phyloP scores from a whole-genome alignment of 139 green algal species.

The Coelastrella sp. region DNA sequence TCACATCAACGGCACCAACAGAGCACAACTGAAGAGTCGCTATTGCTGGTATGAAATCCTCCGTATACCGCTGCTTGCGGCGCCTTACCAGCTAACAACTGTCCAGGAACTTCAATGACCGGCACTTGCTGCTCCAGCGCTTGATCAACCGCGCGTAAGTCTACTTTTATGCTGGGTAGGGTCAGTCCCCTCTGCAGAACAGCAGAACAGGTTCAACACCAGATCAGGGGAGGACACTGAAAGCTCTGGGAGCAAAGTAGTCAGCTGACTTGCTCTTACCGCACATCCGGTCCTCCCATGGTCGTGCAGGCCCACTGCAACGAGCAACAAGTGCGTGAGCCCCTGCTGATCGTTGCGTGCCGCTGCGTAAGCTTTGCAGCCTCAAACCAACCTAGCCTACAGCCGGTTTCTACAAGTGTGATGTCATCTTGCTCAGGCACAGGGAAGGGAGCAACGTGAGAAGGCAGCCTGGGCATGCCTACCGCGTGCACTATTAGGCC shows the following conservation, averaged over 20 bases:
- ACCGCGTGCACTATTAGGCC: not conserved
- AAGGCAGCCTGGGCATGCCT: slow-evolving; percentile 7
- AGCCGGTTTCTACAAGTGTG: slow-evolving; percentile 9
- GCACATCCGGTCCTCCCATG: slow-evolving; percentile 8
- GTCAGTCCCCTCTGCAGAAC: slow-evolving; percentile 16
- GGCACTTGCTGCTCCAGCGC: slow-evolving; percentile 23
- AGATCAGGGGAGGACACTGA: too few species aligned
- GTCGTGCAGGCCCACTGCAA: slow-evolving; percentile 2
- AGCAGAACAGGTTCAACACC: not conserved
- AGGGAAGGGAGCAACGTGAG: not conserved
- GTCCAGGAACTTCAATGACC: not conserved
- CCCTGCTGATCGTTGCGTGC: not conserved
- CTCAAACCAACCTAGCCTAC: not conserved
- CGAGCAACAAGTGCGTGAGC: not conserved
- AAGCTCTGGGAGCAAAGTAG: not conserved
- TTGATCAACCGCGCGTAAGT: not conserved
- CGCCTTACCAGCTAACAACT: not conserved
- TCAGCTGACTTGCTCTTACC: not conserved
- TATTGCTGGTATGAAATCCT: not conserved
- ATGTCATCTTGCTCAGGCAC: slow-evolving; percentile 8
- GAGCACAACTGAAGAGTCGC: too few species aligned
- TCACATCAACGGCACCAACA: too few species aligned
- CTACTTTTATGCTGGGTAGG: not conserved
- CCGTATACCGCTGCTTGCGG: too few species aligned
- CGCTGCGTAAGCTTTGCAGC: not conserved